Conservation (phyloP, 75 land plant genomes). For the Pinus tabuliformis region DNA sequence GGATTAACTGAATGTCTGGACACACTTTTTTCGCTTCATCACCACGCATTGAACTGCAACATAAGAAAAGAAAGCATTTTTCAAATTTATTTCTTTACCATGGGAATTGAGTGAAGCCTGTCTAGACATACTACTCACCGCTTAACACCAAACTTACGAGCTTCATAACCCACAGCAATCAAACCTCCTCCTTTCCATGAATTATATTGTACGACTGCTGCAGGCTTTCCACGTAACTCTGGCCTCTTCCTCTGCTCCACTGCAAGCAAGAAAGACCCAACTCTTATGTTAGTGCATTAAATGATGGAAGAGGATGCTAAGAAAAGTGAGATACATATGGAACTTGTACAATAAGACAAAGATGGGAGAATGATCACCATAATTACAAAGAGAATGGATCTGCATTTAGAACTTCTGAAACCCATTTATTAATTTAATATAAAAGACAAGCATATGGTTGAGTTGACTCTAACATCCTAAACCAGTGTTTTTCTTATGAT, state of each 20-base stretch:
- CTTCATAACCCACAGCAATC: conserved; percentile 97
- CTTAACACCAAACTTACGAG: conserved; percentile 86
- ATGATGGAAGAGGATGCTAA: neutral
- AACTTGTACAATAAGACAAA: neutral
- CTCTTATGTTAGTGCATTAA: neutral
- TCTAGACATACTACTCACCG: conserved; percentile 43
- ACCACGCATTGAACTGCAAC: conserved; percentile 89
- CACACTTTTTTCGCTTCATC: conserved; percentile 90
- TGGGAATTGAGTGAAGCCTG: neutral
- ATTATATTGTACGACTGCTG: conserved; percentile 96
- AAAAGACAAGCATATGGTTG: neutral
- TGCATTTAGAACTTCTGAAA: neutral
- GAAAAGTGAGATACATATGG: neutral
- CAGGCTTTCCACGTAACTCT: conserved; percentile 76
- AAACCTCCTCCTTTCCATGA: conserved; percentile 97
- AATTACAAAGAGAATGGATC: neutral
- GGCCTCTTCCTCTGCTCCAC: conserved; percentile 94
- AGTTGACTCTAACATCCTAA: neutral
- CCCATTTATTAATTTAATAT: neutral
- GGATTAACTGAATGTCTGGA: conserved; percentile 86
- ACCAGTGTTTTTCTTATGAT: neutral
- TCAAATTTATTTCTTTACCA: neutral
- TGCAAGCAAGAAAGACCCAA: conserved; percentile 18
- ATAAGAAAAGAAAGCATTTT: neutral
- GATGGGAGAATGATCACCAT: neutral